phyloP scores from a whole-genome alignment of 2,329 filamentous ascomycete species.

The Coniochaeta sp. region DNA sequence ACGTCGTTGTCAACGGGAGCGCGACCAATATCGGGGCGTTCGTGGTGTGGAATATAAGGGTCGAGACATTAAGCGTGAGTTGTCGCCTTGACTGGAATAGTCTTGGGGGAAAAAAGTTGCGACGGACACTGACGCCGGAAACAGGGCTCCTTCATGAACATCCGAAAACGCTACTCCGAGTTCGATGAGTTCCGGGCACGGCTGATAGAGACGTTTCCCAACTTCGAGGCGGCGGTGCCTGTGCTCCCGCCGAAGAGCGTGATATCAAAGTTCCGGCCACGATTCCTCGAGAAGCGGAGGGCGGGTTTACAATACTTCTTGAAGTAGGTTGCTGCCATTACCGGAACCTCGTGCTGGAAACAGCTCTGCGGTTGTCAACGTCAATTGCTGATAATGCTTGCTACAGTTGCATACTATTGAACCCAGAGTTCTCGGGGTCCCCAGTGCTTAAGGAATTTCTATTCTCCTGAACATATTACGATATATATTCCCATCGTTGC shows the following conservation, averaged over 20 bases:
- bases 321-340: constrained; percentile 54
- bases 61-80: constrained; percentile 77
- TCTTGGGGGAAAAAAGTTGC: neutral
- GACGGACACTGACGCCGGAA: neutral
- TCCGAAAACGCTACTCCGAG: constrained; percentile 78
- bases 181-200: constrained; percentile 76
- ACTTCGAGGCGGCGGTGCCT: constrained; percentile 81
- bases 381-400: constrained; percentile 3
- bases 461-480: constrained; percentile 43
- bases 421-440: constrained; percentile 90
- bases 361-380: too few relatives aligned
- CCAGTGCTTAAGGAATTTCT: constrained; percentile 87
- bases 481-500: neutral
- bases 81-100: neutral
- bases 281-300: constrained; percentile 79
- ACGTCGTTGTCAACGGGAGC: constrained; percentile 50
- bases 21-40: constrained; percentile 70
- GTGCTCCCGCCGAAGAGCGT: constrained; percentile 84
- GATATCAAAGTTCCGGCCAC: constrained; percentile 75
- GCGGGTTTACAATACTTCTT: constrained; percentile 85
- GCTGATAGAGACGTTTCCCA: constrained; percentile 74
- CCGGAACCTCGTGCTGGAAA: too few relatives aligned
- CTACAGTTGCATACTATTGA: constrained; percentile 80
- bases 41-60: constrained; percentile 86
- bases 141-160: constrained; percentile 55